A percentile compares a stretch with the other conserved stretches of the same genome.
Evolutionary conservation across 208 protist genomes (phyloP).

Genomic region (Leishmania gerbilli): DNA sequence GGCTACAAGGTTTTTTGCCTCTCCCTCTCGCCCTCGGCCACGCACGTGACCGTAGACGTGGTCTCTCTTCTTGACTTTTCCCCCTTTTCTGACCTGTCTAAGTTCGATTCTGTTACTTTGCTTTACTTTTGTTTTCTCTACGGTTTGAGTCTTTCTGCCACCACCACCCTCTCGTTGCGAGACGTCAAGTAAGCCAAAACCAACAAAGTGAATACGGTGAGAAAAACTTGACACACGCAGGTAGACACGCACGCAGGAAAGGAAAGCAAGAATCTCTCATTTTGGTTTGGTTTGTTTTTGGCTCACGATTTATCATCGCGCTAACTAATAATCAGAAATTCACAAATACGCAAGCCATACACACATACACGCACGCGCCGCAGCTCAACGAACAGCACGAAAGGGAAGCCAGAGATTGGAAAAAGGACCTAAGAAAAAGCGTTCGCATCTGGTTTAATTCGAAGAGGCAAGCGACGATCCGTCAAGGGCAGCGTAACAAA

Average conservation of each 20-base stretch:
- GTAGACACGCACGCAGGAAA: not conserved
- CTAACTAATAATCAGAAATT: not conserved
- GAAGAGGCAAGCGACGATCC: not conserved
- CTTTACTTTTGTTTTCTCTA: not conserved
- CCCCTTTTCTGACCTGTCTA: not conserved
- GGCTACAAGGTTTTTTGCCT: not conserved
- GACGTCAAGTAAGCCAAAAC: not conserved
- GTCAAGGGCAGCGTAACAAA: not conserved
- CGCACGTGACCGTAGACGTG: not conserved
- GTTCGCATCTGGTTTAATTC: not conserved
- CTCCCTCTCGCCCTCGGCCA: not conserved
- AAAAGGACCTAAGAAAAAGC: not conserved
- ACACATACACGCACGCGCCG: not conserved
- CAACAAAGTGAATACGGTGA: not conserved
- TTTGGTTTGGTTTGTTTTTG: not conserved
- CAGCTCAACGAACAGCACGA: not conserved
- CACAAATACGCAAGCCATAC: not conserved
- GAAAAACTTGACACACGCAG: not conserved
- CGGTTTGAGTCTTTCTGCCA: not conserved
- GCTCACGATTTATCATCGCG: not conserved
- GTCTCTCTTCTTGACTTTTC: not conserved
- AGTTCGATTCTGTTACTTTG: not conserved
- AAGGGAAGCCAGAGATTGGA: not conserved
- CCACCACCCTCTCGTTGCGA: not conserved
- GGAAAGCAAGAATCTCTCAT: not conserved